Conservation (phyloP, 2,329 filamentous ascomycete species). For the Hirsutella thompsonii region DNA sequence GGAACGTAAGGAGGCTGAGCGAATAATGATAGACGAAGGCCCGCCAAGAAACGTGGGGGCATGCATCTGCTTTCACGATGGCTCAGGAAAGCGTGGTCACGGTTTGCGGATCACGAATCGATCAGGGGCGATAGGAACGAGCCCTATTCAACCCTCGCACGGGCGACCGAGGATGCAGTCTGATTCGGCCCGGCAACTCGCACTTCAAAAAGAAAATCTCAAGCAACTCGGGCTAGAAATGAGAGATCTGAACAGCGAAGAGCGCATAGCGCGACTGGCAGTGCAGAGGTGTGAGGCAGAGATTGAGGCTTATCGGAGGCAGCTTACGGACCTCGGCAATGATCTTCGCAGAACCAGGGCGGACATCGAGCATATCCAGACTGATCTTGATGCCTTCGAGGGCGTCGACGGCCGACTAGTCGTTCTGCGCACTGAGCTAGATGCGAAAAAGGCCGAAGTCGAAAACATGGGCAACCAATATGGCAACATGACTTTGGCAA, state of each 20-base stretch:
- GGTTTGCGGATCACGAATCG: slow-evolving; percentile 44
- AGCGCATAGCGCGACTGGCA: slow-evolving; percentile 31
- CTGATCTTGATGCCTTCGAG: slow-evolving; percentile 52
- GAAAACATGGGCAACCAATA: slow-evolving; percentile 42
- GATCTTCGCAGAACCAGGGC: slow-evolving; percentile 48
- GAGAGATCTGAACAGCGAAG: slow-evolving; percentile 34
- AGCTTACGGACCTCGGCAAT: slow-evolving; percentile 30
- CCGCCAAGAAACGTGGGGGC: slow-evolving; percentile 57
- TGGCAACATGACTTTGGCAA: slow-evolving; percentile 35
- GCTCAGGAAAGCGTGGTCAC: slow-evolving; percentile 34
- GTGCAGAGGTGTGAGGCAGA: slow-evolving; percentile 33
- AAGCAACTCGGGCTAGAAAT: slow-evolving; percentile 43
- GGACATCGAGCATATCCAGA: slow-evolving; percentile 33
- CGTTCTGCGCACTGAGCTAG: slow-evolving; percentile 42
- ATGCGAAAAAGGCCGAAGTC: slow-evolving; percentile 34
- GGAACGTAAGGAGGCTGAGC: slow-evolving; percentile 50
- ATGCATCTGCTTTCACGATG: slow-evolving; percentile 58
- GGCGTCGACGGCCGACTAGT: slow-evolving; percentile 56
- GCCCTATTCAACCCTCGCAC: slow-evolving; percentile 30
- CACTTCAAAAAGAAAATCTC: slow-evolving; percentile 33
- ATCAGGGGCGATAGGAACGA: slow-evolving; percentile 26
- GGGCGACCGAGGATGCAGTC: slow-evolving; percentile 64
- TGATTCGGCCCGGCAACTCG: slow-evolving; percentile 56
- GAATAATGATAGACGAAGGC: slow-evolving; percentile 51
- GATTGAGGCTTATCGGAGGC: slow-evolving; percentile 27